Evolutionary conservation across 495 filamentous ascomycete genomes (phyloP), one percentile per base, ranked within the genome.

Genomic region (Penicillium desertorum): DNA sequence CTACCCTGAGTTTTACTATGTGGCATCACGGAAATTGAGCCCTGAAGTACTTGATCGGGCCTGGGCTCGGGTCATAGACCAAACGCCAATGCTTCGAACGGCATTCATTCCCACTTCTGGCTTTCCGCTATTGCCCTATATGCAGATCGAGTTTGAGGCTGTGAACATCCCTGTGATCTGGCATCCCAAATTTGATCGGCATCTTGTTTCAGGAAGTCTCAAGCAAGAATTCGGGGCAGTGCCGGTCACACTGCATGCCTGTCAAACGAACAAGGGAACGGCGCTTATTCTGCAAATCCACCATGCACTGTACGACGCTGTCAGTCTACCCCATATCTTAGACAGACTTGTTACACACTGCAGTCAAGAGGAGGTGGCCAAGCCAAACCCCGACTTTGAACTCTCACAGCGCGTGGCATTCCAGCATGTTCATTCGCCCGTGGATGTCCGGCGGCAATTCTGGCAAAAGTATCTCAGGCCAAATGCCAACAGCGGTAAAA

Each of bases 251-350:
- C 45, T 75, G 30, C 69, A 65, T 59, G 71, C 67, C 19, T 63
- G 56, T 22, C 61, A 65, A 30, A 70, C 59, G 2, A 23, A 41
- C 17, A 20, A 58, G 9, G 65, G 64, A 1, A 65, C 61, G 34
- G 59, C 58, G 22, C 54, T 75, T 34, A 56, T 53, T 43, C 54
- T 74, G 44, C 69, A 69, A n/a, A 68, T 75, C 17, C 71, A 75
- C 50, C 71, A 75, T 51, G 71, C 70, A 17, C 62, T 75, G 22
- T 75, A 75, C 42, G 71, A 75, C 47, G 71, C 66, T 17, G 56
- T 73, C 27, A 67, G 66, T 51, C 62, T 75, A 16, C 66, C 70
- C 16, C 43, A 25, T 32, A 67, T 73, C 7, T 56, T 73, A 23
- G 51, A 69, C 9, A 30, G 54, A 45, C 58, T 73, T 44, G 51